Conservation (phyloP, 176 grass and related monocot genomes). For the Saccharum spontaneum region DNA sequence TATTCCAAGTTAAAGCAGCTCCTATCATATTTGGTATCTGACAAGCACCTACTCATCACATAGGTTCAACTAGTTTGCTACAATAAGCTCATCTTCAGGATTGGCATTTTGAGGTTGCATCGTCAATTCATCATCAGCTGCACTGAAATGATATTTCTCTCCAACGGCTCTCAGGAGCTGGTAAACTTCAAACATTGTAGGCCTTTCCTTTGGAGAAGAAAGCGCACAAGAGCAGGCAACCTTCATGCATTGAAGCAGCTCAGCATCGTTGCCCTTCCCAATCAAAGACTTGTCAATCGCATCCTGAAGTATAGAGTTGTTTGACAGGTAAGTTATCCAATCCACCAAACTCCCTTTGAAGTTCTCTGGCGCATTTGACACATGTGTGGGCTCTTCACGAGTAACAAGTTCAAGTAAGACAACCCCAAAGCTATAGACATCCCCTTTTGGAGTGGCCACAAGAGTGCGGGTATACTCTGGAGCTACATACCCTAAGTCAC, state of each 20-base stretch:
- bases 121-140: slow-evolving; percentile 58
- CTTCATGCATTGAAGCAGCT: too few relatives aligned
- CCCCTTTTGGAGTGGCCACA: slow-evolving; percentile 92
- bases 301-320: too few relatives aligned
- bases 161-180: slow-evolving; percentile 83
- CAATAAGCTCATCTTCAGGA: slow-evolving; percentile 70
- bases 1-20: slow-evolving; percentile 23
- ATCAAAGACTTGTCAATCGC: too few relatives aligned
- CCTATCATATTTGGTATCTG: neutral
- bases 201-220: neutral
- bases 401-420: slow-evolving; percentile 37
- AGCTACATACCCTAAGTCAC: too few relatives aligned
- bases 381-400: too few relatives aligned
- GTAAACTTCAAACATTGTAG: slow-evolving; percentile 21
- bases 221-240: too few relatives aligned
- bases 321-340: too few relatives aligned
- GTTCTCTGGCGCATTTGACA: too few relatives aligned
- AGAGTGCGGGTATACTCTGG: slow-evolving; percentile 70
- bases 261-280: slow-evolving; percentile 3
- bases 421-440: slow-evolving; percentile 74
- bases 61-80: slow-evolving; percentile 39
- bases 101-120: slow-evolving; percentile 41
- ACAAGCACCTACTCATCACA: neutral
- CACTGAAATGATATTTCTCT: slow-evolving; percentile 81
- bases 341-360: too few relatives aligned